phyloP scores from a whole-genome alignment of 176 grass and related monocot genomes.

The Aegilops sharonensis region DNA sequence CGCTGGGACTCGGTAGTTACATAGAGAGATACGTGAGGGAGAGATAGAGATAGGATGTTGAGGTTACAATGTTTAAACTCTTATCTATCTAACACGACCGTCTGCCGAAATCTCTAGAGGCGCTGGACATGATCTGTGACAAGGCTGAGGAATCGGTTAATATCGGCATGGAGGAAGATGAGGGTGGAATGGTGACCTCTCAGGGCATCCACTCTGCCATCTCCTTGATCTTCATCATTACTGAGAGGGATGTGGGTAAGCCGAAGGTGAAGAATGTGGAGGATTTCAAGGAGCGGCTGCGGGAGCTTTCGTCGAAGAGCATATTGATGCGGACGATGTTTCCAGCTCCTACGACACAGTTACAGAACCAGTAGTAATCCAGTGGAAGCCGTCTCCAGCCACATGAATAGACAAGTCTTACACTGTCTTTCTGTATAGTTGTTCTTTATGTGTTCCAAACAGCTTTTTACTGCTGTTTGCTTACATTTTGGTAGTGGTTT shows the following conservation, averaged over 20 bases:
- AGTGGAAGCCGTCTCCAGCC: conserved; percentile 8
- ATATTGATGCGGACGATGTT: background rate
- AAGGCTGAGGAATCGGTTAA: conserved; percentile 17
- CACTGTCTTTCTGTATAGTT: background rate
- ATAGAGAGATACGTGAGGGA: too few species aligned
- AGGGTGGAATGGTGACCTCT: background rate
- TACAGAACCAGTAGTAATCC: background rate
- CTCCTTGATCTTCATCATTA: conserved; percentile 30
- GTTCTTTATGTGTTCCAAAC: conserved; percentile 8
- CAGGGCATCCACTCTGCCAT: conserved; percentile 3
- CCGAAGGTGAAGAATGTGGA: conserved; percentile 30
- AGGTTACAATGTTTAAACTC: too few species aligned
- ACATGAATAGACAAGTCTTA: conserved; percentile 4
- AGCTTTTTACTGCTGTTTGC: conserved; percentile 12
- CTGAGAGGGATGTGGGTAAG: conserved; percentile 16
- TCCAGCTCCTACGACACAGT: background rate
- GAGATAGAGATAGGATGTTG: too few species aligned
- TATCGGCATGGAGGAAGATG: conserved; percentile 1
- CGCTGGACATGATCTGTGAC: conserved; percentile 18
- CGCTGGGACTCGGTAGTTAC: too few species aligned
- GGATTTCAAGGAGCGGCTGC: conserved; percentile 30
- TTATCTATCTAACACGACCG: background rate
- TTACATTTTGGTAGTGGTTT: conserved; percentile 15
- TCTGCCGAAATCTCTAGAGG: background rate
- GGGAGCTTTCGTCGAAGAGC: conserved; percentile 10